Evolutionary conservation across 192 early-diverging fungal species (phyloP).

Genomic region (Borealophlyctis nickersoniae): DNA sequence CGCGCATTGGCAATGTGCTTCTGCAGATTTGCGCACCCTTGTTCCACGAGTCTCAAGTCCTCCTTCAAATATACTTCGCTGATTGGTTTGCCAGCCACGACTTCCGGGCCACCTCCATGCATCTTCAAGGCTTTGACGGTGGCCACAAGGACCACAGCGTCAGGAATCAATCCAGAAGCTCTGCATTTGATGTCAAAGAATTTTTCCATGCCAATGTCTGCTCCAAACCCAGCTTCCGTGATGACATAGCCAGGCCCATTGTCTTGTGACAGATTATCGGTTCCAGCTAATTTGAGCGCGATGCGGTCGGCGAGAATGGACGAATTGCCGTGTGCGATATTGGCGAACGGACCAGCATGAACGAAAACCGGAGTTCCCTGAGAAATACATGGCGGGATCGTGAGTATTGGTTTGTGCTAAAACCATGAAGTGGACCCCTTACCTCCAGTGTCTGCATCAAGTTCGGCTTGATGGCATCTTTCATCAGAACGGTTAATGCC

Average conservation of each 20-base stretch:
- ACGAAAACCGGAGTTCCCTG: slow-evolving; percentile 94
- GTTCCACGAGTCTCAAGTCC: slow-evolving; percentile 78
- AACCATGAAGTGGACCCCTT: not conserved
- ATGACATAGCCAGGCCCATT: slow-evolving; percentile 77
- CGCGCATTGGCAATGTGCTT: slow-evolving; percentile 91
- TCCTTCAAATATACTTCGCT: slow-evolving; percentile 85
- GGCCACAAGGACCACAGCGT: slow-evolving; percentile 89
- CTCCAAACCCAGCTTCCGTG: slow-evolving; percentile 99
- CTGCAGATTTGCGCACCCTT: slow-evolving; percentile 80
- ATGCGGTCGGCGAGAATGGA: slow-evolving; percentile 95
- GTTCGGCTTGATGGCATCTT: slow-evolving; percentile 97
- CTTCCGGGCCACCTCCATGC: slow-evolving; percentile 95
- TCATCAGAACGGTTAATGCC: slow-evolving; percentile 95
- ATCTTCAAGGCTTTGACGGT: slow-evolving; percentile 94
- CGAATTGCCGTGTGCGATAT: slow-evolving; percentile 98
- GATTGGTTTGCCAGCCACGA: slow-evolving; percentile 85
- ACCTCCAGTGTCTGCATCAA: slow-evolving; percentile 98
- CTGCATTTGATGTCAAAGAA: slow-evolving; percentile 98
- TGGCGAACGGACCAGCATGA: slow-evolving; percentile 98
- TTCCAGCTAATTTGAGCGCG: slow-evolving; percentile 88
- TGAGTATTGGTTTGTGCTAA: not conserved
- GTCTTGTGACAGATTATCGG: slow-evolving; percentile 25
- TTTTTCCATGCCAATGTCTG: slow-evolving; percentile 99
- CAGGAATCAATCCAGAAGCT: slow-evolving; percentile 77
- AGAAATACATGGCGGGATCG: not conserved